Conservation (phyloP, 139 green algal species). For the Trebouxia sp. region DNA sequence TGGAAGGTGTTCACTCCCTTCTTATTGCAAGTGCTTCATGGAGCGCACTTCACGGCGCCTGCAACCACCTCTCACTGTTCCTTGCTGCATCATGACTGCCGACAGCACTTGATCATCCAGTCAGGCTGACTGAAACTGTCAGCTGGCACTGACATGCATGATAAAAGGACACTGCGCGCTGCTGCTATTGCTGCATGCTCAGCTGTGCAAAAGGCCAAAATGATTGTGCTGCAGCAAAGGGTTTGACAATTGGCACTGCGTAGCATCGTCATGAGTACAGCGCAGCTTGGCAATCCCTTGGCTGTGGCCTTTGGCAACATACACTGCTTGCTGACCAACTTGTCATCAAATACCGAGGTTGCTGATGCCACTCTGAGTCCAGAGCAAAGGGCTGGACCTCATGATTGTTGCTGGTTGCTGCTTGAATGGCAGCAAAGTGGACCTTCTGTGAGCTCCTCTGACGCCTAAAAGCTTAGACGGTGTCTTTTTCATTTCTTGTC, state of each 20-base stretch:
- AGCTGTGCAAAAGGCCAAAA: background rate
- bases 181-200: background rate
- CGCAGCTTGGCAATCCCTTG: background rate
- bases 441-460: no score
- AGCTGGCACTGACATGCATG: no score
- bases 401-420: no score
- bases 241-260: background rate
- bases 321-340: background rate
- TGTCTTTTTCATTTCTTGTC: background rate
- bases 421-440: no score
- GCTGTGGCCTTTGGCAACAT: background rate
- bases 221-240: background rate
- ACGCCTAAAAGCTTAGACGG: no score
- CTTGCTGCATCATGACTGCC: no score
- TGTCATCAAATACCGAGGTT: background rate
- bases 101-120: no score
- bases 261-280: background rate
- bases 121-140: no score
- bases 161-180: background rate
- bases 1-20: constrained; percentile 43
- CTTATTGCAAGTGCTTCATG: no score
- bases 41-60: no score
- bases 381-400: no score
- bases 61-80: no score
- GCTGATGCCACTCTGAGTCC: background rate